A percentile compares a stretch with the other conserved stretches of the same genome.
phyloP scores from a whole-genome alignment of 345 rosid genomes.

The Acer saccharum region DNA sequence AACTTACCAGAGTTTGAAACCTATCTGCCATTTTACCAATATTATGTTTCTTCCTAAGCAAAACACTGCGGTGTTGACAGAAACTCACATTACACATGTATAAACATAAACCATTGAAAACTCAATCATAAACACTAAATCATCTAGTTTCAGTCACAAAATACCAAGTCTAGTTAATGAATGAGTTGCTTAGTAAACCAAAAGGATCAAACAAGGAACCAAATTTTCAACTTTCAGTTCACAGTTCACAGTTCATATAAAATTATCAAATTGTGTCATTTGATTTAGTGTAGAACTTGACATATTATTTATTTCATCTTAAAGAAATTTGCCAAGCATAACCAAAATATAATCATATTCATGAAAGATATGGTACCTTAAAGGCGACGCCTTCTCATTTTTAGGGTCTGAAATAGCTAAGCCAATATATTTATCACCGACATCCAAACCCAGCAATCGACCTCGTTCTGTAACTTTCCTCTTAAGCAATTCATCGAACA shows the following conservation, averaged over 20 bases:
- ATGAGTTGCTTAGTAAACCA: too few relatives aligned
- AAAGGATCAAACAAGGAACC: too few relatives aligned
- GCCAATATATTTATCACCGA: constrained; percentile 88
- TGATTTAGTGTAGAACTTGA: background rate
- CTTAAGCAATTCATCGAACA: constrained; percentile 54
- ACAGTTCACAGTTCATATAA: background rate
- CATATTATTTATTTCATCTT: background rate
- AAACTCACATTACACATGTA: background rate
- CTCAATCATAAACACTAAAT: background rate
- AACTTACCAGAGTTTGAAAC: constrained; percentile 67
- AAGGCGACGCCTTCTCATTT: constrained; percentile 59
- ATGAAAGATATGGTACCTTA: constrained; percentile 46
- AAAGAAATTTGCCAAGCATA: background rate
- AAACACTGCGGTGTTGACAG: constrained; percentile 55
- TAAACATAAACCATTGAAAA: background rate
- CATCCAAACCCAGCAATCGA: constrained; percentile 80
- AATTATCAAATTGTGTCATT: background rate
- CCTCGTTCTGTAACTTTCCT: constrained; percentile 32
- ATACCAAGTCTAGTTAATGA: too few relatives aligned
- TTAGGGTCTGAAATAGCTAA: constrained; percentile 64
- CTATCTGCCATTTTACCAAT: constrained; percentile 68
- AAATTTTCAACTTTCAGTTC: too few relatives aligned
- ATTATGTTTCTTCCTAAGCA: constrained; percentile 65
- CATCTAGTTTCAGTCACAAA: background rate
- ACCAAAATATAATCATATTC: background rate